Base-by-base conservation (phyloP, 2,329 filamentous ascomycete genomes). In the Paecilomyces variotii region DNA sequence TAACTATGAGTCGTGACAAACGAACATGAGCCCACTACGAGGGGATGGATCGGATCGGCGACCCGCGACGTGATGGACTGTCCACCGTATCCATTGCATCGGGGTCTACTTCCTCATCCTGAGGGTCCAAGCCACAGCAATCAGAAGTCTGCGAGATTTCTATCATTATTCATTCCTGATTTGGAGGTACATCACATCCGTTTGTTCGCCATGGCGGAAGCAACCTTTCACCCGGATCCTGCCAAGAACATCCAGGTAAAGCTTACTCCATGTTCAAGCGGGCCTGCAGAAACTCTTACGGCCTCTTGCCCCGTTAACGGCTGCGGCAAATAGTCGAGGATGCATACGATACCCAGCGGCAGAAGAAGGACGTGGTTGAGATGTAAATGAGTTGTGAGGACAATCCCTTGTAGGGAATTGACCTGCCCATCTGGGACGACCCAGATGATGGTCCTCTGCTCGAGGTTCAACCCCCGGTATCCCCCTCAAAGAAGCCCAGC, bases 41-140 rank as follows among this genome's bases (percentile, higher is more conserved):
- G 11, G 30, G 30, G 11, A 7, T 32, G 25, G 50, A 52, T 52
- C 50, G 50, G 50, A 52, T 81, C 51, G 79, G 79, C 50, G 73
- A 60, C 27, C 60, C 66, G 26, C 64, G 39, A 45, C 39, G 5
- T 24, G 39, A 45, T 45, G 39, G n/a, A 45, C 39, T 14, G 39
- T 45, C 19, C 39, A 45, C 39, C 39, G 39, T 45, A 45, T 45
- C 39, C 39, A 19, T 24, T 14, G 39, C 39, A 45, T 45, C 39
- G 39, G 39, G n/a, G 39, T 45, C 4, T 45, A 14, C 39, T 45
- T 45, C 4, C n/a, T 45, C 19, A 19, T 34, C 32, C n/a, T 45
- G 39, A 45, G 35, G 35, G 35, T 45, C 35, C n/a, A 19, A 45
- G 35, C 19, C 35, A 45, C 39, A 14, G 19, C 39, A 45, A 45